Evolutionary conservation across 2,329 filamentous ascomycete genomes (phyloP).

Genomic region (Rachicladosporium sp.): DNA sequence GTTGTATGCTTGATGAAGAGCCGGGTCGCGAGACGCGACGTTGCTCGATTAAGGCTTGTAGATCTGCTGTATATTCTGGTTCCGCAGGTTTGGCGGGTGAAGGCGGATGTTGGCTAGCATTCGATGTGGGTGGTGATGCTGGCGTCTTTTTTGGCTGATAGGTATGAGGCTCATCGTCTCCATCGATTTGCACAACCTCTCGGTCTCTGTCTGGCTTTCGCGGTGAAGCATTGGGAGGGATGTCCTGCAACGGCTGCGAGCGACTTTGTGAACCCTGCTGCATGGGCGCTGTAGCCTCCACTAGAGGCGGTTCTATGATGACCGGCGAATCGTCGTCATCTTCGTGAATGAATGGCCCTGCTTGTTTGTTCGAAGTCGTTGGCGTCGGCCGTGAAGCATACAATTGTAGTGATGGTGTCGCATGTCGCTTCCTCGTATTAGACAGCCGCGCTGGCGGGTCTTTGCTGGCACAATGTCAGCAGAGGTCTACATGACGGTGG

Average conservation of each 20-base stretch:
- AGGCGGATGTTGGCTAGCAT: too few species aligned
- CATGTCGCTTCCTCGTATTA: conserved; percentile 18
- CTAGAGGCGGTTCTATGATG: too few species aligned
- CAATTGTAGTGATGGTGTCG: conserved; percentile 19
- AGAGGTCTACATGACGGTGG: too few species aligned
- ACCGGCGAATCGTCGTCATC: conserved; percentile 13
- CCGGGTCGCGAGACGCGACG: conserved; percentile 1
- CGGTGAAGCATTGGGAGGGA: conserved; percentile 18
- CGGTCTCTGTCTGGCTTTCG: conserved; percentile 5
- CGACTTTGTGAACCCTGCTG: too few species aligned
- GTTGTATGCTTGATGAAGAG: neutral
- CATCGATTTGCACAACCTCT: neutral
- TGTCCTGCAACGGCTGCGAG: conserved; percentile 13
- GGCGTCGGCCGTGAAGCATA: conserved; percentile 7
- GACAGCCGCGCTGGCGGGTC: conserved; percentile 14
- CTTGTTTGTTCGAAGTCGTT: neutral
- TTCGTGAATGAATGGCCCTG: conserved; percentile 18
- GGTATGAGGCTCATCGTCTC: neutral
- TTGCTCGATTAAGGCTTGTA: conserved; percentile 1
- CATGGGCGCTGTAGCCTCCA: too few species aligned
- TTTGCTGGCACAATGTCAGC: conserved; percentile 1
- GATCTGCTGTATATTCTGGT: conserved; percentile 2
- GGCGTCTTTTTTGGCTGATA: neutral
- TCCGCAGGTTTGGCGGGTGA: neutral
- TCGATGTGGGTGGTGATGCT: neutral